These are phyloP conservation scores for Eimeria maxima DNA, from an alignment of 169 alveolate species.

Conservation along the genomic window DNA sequence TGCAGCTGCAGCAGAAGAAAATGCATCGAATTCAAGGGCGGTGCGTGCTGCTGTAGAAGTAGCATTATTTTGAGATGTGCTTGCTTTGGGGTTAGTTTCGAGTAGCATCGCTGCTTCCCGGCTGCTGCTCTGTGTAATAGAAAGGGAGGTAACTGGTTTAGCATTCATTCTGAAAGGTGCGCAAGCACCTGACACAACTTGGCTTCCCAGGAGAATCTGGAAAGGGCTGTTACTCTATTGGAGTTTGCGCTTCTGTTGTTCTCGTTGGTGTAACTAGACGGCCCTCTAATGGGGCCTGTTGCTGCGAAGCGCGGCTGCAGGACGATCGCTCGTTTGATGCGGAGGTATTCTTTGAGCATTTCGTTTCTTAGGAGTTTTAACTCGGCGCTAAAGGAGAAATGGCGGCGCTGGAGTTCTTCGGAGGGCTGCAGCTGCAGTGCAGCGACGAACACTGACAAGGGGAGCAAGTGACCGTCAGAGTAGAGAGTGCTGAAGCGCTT, in stretches of 20 bases:
- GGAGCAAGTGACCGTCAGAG: conserved; percentile 47
- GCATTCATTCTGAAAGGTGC: neutral
- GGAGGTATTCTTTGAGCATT: conserved; percentile 61
- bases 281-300: neutral
- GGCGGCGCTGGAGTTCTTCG: conserved; percentile 21
- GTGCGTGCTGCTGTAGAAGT: neutral
- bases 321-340: conserved; percentile 58
- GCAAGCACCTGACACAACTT: conserved; percentile 54
- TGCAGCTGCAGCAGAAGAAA: neutral
- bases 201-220: conserved; percentile 53
- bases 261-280: neutral
- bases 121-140: neutral
- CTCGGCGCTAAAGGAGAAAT: conserved; percentile 15
- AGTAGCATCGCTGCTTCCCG: no score
- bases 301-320: conserved; percentile 50
- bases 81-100: neutral
- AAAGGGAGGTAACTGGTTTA: neutral
- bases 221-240: conserved; percentile 19
- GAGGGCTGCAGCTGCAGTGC: conserved; percentile 59
- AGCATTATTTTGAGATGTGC: neutral
- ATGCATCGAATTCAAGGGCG: neutral
- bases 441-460: conserved; percentile 64
- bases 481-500: conserved; percentile 30
- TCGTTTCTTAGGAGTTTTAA: conserved; percentile 5
- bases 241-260: neutral